phyloP scores from a whole-genome alignment of 305 asterid genomes.

The Ilex paraguariensis region DNA sequence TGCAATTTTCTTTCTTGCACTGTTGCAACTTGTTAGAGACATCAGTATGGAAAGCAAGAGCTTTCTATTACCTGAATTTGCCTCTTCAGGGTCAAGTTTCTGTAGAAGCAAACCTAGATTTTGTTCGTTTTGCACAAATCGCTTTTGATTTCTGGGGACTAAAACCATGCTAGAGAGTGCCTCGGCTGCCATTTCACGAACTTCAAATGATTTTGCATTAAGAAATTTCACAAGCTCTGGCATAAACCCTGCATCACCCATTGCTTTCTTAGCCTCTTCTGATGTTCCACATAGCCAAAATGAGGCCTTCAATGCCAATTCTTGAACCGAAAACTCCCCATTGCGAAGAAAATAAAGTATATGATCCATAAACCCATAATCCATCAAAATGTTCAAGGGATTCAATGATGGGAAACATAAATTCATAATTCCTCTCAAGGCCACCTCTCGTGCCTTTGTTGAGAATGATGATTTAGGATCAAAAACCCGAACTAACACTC shows the following conservation, averaged over 20 bases:
- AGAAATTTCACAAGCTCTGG: conserved; percentile 64
- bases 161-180: conserved; percentile 57
- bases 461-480: conserved; percentile 56
- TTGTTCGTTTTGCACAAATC: conserved; percentile 63
- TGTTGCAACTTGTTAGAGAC: conserved; percentile 63
- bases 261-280: conserved; percentile 68
- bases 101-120: conserved; percentile 54
- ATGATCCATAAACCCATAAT: conserved; percentile 56
- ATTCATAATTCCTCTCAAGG: conserved; percentile 60
- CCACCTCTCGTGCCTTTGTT: conserved; percentile 64
- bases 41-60: conserved; percentile 65
- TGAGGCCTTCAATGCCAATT: conserved; percentile 69
- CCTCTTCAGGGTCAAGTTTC: conserved; percentile 63
- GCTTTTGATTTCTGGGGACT: conserved; percentile 63
- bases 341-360: conserved; percentile 50
- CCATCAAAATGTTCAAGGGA: conserved; percentile 33
- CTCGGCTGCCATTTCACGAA: conserved; percentile 76
- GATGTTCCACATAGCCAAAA: conserved; percentile 81
- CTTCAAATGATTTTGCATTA: conserved; percentile 55
- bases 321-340: conserved; percentile 64
- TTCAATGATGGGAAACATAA: conserved; percentile 40
- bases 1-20: conserved; percentile 79
- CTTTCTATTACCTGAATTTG: conserved; percentile 56
- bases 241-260: conserved; percentile 93
- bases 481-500: conserved; percentile 45